Conservation (phyloP, 2,329 filamentous ascomycete genomes). For the Ophiostoma perfectum region DNA sequence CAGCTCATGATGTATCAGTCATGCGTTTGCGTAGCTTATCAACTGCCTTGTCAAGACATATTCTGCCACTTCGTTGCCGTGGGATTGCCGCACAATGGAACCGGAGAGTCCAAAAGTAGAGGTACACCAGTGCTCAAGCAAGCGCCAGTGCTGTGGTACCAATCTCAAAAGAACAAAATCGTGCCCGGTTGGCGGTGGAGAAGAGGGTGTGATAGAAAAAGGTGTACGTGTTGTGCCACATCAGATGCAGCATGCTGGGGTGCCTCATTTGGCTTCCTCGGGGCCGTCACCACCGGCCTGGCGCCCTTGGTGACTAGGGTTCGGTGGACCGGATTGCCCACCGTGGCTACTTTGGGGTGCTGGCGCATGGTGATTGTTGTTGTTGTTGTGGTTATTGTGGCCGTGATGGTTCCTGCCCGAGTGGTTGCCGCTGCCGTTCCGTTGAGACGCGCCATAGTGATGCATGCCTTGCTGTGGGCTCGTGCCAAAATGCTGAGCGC, state of each 20-base stretch:
- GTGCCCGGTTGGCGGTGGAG: slow-evolving; percentile 2
- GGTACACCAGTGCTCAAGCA: neutral
- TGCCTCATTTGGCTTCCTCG: slow-evolving; percentile 14
- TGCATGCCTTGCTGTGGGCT: slow-evolving; percentile 59
- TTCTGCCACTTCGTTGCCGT: neutral
- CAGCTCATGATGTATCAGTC: neutral
- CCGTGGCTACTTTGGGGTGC: too few relatives aligned
- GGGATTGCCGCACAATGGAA: neutral
- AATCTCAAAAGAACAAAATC: slow-evolving; percentile 8
- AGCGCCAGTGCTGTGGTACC: neutral
- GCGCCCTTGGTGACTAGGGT: neutral
- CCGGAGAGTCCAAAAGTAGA: neutral
- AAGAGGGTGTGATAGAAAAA: neutral
- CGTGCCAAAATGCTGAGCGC: slow-evolving; percentile 57
- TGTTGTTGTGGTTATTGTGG: slow-evolving; percentile 32
- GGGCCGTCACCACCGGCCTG: neutral
- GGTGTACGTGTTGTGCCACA: neutral
- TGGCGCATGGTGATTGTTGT: too few relatives aligned
- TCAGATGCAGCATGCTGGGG: neutral
- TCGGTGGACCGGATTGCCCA: too few relatives aligned
- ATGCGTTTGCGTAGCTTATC: neutral
- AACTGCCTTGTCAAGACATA: neutral
- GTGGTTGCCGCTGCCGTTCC: slow-evolving; percentile 52
- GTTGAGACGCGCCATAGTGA: slow-evolving; percentile 56
- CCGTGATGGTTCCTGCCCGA: slow-evolving; percentile 43